A percentile compares a stretch with the other conserved stretches of the same genome.
Evolutionary conservation across 2,329 filamentous ascomycete species (phyloP).

Genomic region (Stagonosporopsis vannaccii): DNA sequence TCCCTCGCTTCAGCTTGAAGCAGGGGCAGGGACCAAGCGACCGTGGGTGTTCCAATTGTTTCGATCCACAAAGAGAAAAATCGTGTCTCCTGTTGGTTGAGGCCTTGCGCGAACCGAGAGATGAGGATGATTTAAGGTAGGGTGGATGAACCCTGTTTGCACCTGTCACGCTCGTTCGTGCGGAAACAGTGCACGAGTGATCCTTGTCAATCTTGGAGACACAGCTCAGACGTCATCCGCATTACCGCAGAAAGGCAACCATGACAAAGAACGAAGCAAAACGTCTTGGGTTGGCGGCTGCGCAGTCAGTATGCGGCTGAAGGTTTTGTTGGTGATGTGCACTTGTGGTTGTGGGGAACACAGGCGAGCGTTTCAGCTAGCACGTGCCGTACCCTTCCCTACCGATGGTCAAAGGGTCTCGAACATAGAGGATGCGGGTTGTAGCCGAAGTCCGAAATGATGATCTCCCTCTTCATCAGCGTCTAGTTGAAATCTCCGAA

Average conservation of each 20-base stretch:
- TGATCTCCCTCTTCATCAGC: background rate
- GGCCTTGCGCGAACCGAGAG: background rate
- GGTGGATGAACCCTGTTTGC: slow-evolving; percentile 15
- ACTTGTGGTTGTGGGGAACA: slow-evolving; percentile 9
- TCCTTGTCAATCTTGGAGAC: background rate
- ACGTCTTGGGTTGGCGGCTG: background rate
- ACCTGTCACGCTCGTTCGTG: slow-evolving; percentile 4
- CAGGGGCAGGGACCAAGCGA: slow-evolving; percentile 7
- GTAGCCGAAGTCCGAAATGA: slow-evolving; percentile 2
- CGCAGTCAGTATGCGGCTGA: background rate
- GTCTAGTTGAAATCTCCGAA: background rate
- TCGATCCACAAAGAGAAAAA: background rate
- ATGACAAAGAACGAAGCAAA: background rate
- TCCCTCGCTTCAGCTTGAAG: slow-evolving; percentile 18
- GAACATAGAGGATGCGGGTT: slow-evolving; percentile 1
- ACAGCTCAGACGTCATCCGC: background rate
- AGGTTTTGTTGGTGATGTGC: background rate
- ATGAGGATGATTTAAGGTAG: slow-evolving; percentile 21
- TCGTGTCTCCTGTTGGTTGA: background rate
- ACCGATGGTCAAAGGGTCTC: slow-evolving; percentile 6
- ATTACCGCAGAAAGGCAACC: background rate
- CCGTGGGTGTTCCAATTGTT: background rate
- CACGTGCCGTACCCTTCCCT: slow-evolving; percentile 14
- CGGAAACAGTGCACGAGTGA: background rate
- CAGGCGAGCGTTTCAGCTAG: slow-evolving; percentile 14